phyloP scores from a whole-genome alignment of 1,284 basidiomycete species.

The Ganoderma leucocontextum region DNA sequence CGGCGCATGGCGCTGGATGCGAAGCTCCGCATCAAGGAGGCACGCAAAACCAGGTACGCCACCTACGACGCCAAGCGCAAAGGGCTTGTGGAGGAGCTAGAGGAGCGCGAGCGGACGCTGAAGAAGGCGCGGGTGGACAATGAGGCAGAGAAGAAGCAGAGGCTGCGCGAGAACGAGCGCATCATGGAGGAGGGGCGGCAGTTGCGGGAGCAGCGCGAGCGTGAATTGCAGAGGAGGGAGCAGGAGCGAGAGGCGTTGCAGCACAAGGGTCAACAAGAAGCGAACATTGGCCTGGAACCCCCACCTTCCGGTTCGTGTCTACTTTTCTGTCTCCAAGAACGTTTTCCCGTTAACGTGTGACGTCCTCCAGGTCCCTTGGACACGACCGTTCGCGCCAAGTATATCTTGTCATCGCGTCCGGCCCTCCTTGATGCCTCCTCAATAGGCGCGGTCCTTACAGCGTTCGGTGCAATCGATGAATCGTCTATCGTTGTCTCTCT shows the following conservation, averaged over 20 bases:
- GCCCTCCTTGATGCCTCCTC: constrained; percentile 58
- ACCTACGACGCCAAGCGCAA: constrained; percentile 84
- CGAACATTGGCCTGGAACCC: constrained; percentile 52
- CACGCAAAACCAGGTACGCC: constrained; percentile 76
- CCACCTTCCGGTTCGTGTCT: constrained; percentile 54
- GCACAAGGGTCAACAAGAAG: constrained; percentile 41
- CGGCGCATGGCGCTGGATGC: constrained; percentile 87
- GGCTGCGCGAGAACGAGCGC: constrained; percentile 72
- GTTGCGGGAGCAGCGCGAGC: constrained; percentile 74
- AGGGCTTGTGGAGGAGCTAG: constrained; percentile 84
- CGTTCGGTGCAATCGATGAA: constrained; percentile 70
- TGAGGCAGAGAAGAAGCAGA: constrained; percentile 61
- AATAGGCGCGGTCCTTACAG: constrained; percentile 59
- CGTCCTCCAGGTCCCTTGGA: constrained; percentile 64
- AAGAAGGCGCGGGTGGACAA: constrained; percentile 77
- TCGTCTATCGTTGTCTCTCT: constrained; percentile 70
- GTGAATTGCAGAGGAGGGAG: constrained; percentile 56
- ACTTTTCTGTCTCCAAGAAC: not conserved
- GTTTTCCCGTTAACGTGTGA: constrained; percentile 20
- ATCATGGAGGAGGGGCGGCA: constrained; percentile 83
- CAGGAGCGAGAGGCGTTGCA: constrained; percentile 42
- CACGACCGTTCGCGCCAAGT: constrained; percentile 79
- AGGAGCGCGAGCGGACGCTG: constrained; percentile 82
- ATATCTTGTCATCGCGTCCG: constrained; percentile 63
- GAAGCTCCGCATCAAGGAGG: constrained; percentile 76